phyloP scores from a whole-genome alignment of 768 basidiomycete genomes.

The Mycena chlorophos region DNA sequence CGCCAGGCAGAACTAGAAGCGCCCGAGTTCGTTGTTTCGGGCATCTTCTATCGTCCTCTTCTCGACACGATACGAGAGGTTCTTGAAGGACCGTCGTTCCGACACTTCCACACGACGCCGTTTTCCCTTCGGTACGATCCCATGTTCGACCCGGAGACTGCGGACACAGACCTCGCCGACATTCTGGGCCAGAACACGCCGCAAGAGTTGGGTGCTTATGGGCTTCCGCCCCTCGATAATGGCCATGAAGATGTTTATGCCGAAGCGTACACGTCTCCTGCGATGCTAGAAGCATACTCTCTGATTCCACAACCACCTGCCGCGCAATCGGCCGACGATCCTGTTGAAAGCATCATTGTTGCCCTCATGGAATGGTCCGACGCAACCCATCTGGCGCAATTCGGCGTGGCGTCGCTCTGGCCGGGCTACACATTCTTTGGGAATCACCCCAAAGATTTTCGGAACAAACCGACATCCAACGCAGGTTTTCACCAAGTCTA shows the following conservation, averaged over 20 bases:
- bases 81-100: background rate
- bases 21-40: background rate
- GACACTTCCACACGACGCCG: background rate
- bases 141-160: background rate
- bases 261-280: background rate
- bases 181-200: background rate
- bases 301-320: no score
- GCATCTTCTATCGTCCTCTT: no score
- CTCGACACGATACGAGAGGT: background rate
- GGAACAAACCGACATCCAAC: no score
- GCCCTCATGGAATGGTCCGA: background rate
- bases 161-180: background rate
- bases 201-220: background rate
- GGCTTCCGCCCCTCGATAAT: background rate
- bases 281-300: background rate
- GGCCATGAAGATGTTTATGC: no score
- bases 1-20: background rate
- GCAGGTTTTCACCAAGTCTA: no score
- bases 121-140: background rate
- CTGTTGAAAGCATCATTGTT: background rate
- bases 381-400: background rate
- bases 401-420: background rate
- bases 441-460: no score
- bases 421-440: no score
- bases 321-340: no score